A percentile compares a stretch with the other conserved stretches of the same genome.
Conservation (phyloP, 495 filamentous ascomycete genomes). For the Letharia lupina region DNA sequence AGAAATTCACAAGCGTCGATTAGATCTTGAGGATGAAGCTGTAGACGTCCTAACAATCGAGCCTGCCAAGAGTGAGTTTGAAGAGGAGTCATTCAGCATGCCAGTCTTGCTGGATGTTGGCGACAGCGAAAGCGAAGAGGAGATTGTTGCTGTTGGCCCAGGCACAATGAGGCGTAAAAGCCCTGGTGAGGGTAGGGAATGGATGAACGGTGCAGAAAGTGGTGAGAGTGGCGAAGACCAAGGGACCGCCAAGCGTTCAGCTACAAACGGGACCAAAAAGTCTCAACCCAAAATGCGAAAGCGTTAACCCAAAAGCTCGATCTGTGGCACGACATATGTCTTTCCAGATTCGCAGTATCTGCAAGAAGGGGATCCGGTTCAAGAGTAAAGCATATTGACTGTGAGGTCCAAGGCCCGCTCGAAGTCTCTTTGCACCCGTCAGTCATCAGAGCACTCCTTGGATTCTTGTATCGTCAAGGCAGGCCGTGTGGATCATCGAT, state of each 20-base stretch:
- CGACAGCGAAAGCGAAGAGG: conserved; percentile 70
- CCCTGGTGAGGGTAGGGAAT: conserved; percentile 48
- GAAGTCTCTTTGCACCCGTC: neutral
- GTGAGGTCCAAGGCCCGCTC: neutral
- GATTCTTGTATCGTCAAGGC: neutral
- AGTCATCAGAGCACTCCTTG: neutral
- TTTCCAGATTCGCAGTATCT: neutral
- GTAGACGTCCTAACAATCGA: conserved; percentile 80
- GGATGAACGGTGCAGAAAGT: conserved; percentile 41
- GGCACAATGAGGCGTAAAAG: conserved; percentile 77
- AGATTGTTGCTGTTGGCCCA: conserved; percentile 74
- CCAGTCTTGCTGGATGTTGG: conserved; percentile 77
- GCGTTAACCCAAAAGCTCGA: conserved; percentile 10
- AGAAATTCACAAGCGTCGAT: conserved; percentile 81
- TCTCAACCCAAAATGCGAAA: conserved; percentile 23
- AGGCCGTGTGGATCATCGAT: neutral
- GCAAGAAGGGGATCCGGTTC: neutral
- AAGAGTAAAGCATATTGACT: neutral
- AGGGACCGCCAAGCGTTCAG: conserved; percentile 19
- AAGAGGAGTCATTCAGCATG: conserved; percentile 65
- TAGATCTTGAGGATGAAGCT: conserved; percentile 82
- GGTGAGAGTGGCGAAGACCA: conserved; percentile 39
- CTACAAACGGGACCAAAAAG: conserved; percentile 28
- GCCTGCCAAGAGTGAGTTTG: conserved; percentile 49
- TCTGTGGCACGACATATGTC: neutral